Evolutionary conservation across 225 moss, liverwort and hornwort genomes (phyloP), one percentile per base, ranked within the genome.

Genomic region (Marchantia paleacea): DNA sequence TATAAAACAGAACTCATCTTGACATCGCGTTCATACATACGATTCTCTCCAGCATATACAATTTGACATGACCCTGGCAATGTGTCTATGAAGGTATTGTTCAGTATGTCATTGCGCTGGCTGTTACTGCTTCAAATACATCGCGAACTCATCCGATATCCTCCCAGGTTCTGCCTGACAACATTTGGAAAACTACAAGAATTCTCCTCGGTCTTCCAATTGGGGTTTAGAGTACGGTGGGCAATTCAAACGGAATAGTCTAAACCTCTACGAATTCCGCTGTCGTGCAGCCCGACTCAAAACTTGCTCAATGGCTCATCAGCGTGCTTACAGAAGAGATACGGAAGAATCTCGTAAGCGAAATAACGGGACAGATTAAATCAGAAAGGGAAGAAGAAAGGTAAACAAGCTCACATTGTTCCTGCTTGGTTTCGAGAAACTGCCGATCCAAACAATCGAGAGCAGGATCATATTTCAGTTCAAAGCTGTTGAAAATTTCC

Each of bases 401-500:
- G 11, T 22, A 77, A 47, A 39, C 28, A 53, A 20, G 73, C 94
- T 86, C 85, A 96, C 96, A 97, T 90, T 97, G 97, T 87, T 97
- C 97, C 82, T 97, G 97, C 85, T 97, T 97, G 64, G 93, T 95
- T 81, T 93, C 95, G 15, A 97, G 87, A 84, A 93, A 97, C 10
- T 72, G n/a, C n/a, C 97, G 95, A 88, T 97, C 97, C 83, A 92
- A 83, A 12, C 92, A 86, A 12, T 86, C 89, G 1, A 86, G 83
- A 26, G 73, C 76, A 20, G 92, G 73, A 81, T 97, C 93, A 67
- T 88, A 93, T 22, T 89, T 93, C 22, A 97, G 95, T 89, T 97
- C 97, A 83, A 95, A 95, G 80, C 94, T 93, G 85, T 97, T 97
- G 84, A 94, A 95, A 79, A 97, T 87, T 82, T 97, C 97, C 74